phyloP scores from a whole-genome alignment of 2,329 filamentous ascomycete genomes.

The Phaeophleospora eucalypticola region DNA sequence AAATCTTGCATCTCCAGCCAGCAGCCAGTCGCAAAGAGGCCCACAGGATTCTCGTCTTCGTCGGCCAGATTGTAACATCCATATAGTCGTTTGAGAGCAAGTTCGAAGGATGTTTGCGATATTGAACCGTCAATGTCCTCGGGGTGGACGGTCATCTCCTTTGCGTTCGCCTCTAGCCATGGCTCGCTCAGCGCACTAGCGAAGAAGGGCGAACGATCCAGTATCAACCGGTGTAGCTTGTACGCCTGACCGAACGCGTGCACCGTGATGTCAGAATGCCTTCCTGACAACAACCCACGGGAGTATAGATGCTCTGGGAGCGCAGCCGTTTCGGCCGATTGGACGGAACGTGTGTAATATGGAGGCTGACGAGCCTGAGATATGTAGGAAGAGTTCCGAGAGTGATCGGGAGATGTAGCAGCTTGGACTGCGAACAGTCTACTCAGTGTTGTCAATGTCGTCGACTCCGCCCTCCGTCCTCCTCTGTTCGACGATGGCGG shows the following conservation, averaged over 20 bases:
- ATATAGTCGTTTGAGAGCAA: constrained; percentile 53
- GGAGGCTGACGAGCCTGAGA: constrained; percentile 17
- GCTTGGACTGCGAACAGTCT: constrained; percentile 42
- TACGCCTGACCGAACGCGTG: constrained; percentile 51
- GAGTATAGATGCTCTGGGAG: constrained; percentile 51
- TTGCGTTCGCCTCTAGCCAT: constrained; percentile 52
- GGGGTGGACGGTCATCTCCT: constrained; percentile 50
- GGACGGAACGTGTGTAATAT: constrained; percentile 18
- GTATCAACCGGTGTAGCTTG: constrained; percentile 51
- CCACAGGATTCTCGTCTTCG: constrained; percentile 51
- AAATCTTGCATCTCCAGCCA: constrained; percentile 58
- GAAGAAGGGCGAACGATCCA: constrained; percentile 56
- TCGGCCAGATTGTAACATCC: constrained; percentile 47
- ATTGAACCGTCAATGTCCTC: constrained; percentile 54
- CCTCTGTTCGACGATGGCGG: constrained; percentile 33
- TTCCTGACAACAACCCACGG: constrained; percentile 49
- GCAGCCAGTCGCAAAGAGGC: constrained; percentile 53
- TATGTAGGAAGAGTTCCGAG: constrained; percentile 41
- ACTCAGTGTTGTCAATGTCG: constrained; percentile 42
- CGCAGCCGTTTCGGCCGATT: constrained; percentile 25
- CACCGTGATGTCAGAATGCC: constrained; percentile 53
- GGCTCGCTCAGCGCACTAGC: constrained; percentile 51
- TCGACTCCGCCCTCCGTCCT: constrained; percentile 36
- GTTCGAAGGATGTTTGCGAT: constrained; percentile 50
- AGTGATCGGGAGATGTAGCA: constrained; percentile 34